Percentiles rank a stretch among this genome's conserved stretches.
Conservation (phyloP, 352 stramenopile genomes). For the Phytophthora palmivora region DNA sequence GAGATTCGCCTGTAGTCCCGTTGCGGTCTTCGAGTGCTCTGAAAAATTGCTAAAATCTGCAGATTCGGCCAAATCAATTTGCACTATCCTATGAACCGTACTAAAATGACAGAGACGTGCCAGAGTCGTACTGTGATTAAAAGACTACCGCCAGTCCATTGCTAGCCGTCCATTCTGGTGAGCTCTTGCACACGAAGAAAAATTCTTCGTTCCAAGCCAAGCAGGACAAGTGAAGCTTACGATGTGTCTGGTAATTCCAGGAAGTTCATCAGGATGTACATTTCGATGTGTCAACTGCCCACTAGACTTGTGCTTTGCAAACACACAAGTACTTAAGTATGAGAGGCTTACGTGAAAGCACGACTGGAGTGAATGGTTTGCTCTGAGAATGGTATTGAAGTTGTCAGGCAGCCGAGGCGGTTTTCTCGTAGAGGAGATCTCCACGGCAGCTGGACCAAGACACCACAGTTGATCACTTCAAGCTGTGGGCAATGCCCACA, state of each 20-base stretch:
- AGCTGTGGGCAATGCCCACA: no score
- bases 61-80: constrained; percentile 26
- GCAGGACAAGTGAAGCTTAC: not conserved
- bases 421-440: not conserved
- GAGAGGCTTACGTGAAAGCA: no score
- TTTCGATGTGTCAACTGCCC: no score
- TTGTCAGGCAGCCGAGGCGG: not conserved
- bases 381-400: not conserved
- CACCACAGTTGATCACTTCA: not conserved
- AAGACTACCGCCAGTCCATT: constrained; percentile 10
- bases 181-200: constrained; percentile 2
- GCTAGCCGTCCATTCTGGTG: not conserved
- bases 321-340: no score
- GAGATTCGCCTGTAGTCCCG: constrained; percentile 17
- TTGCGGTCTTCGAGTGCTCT: constrained; percentile 3
- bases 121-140: constrained; percentile 19
- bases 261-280: constrained; percentile 2
- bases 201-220: not conserved
- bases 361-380: not conserved
- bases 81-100: constrained; percentile 21
- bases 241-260: not conserved
- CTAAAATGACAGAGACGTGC: constrained; percentile 6
- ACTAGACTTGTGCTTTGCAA: not conserved
- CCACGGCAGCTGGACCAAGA: not conserved
- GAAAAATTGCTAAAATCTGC: constrained; percentile 21